Base-by-base conservation (phyloP, 768 basidiomycete species). In the Russula sp. region DNA sequence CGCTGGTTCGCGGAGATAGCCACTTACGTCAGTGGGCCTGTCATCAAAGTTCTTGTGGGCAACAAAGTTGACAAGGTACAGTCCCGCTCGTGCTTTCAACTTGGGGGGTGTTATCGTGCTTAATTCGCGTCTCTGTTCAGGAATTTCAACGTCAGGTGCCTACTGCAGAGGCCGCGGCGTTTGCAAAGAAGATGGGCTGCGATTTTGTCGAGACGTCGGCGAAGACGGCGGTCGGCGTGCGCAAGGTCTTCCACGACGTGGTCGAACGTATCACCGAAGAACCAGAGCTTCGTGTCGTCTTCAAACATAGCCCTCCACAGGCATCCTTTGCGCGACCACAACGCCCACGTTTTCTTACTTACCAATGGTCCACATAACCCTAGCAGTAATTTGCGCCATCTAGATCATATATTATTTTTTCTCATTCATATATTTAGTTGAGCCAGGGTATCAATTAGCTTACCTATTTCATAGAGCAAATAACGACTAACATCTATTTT, bases 21-120 rank as follows among this genome's bases (percentile, higher is more conserved):
- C 69, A 95, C 91, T 16, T 97, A 97, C 70, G 89, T 93, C 57
- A 86, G 84, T 2, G 78, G 78, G 32, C 85, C 87, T 1, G 90
- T 97, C 18, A 88, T 93, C 51, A 93, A 93, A 81, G 93, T 98
- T 68, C 81, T 99, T 22, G 93, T 99, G 2, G 96, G 90, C 42
- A 89, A 88, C 75, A 99, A 99, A 75, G 77, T 95, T 18, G 94
- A 98, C 78, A 96, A 95, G 81, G 89, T 84, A 38, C 39, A 70
- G 65, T 25, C 16, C 42, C 18, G 3, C 25, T 29, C 25, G 25
- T 29, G 25, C 25, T 29, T 29, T 29, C 25, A 29, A 29, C 25
- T 29, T 3, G 25, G n/a, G n/a, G n/a, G 25, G 25, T 29, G 3
- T 29, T 29, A 29, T 18, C 16, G 45, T 56, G 10, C 13, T 35